Evolutionary conservation across 139 green algal species (phyloP), one percentile per base, ranked within the genome.

Genomic region (Spirogloea muscicola): DNA sequence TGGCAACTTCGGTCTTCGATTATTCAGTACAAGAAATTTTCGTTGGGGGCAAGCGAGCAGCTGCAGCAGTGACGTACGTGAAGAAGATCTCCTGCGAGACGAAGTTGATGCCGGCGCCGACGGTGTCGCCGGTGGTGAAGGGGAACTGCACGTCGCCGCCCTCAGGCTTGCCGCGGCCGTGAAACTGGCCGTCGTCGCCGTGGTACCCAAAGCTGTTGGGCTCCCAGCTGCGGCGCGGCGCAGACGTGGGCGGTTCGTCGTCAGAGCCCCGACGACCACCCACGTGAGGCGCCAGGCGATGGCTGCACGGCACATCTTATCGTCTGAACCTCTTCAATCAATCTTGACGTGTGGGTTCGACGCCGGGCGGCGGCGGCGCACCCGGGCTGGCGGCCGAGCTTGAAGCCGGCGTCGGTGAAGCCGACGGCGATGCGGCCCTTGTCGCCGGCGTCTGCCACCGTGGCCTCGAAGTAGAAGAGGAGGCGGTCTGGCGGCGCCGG

Each of bases 381-480:
- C 88, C 91, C 91, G 1, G 91, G 91, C 62, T 96, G 91, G 9
- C 85, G 79, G 2, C 74, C 87, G 16, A 90, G 73, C 62, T 91
- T 93, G 82, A 91, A 91, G 49, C 37, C 52, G 5, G 62, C 69
- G 49, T 90, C 79, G 0, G 86, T 83, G 63, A 95, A 96, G 31
- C 91, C 91, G 2, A 96, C 77, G 21, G 65, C 86, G 34, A 95
- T 89, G 7, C 40, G 38, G 18, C 88, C 84, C 1, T 40, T 37
- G 5, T 90, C 74, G 13, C 90, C 91, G 16, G 58, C 43, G 42
- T 93, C 82, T 25, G 86, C 21, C 0, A 96, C 72, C 1, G 70
- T 86, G 1, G 92, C 7, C 75, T 96, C 91, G 58, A 88, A 96
- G 69, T 96, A 96, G 68, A 90, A 96, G 0, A 96, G 21, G 44